These are phyloP conservation scores for Cladosporium sp. DNA, from an alignment of 2,329 filamentous ascomycete genomes.

Conservation along the genomic window DNA sequence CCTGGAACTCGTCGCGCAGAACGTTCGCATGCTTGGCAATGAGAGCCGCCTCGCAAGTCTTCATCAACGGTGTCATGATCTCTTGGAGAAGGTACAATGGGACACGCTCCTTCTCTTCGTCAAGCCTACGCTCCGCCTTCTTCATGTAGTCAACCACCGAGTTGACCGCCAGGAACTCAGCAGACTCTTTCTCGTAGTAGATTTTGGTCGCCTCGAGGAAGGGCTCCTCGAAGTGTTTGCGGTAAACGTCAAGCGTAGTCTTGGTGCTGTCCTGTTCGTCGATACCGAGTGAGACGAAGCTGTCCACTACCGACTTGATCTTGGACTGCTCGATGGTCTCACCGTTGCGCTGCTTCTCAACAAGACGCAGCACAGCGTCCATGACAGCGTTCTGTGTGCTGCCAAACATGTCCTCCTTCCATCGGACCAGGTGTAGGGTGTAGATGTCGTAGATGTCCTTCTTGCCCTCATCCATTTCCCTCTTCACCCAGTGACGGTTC, in stretches of 20 bases:
- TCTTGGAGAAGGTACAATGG: conserved; percentile 87
- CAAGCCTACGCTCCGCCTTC: conserved; percentile 84
- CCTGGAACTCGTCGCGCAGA: conserved; percentile 93
- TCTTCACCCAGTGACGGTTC: conserved; percentile 97
- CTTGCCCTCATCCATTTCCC: conserved; percentile 98
- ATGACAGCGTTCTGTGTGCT: conserved; percentile 84
- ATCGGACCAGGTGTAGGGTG: conserved; percentile 90
- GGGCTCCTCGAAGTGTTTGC: conserved; percentile 84
- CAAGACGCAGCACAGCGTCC: conserved; percentile 87
- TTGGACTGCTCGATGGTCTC: conserved; percentile 97
- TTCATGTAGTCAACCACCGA: conserved; percentile 99
- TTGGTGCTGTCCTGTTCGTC: conserved; percentile 92
- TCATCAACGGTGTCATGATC: conserved; percentile 78
- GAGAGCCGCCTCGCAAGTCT: conserved; percentile 80
- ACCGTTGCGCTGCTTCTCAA: conserved; percentile 94
- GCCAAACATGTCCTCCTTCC: conserved; percentile 87
- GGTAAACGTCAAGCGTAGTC: conserved; percentile 92
- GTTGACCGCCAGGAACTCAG: conserved; percentile 92
- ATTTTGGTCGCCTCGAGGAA: conserved; percentile 79
- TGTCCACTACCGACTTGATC: conserved; percentile 96
- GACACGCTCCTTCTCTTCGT: conserved; percentile 92
- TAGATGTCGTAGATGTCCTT: conserved; percentile 98
- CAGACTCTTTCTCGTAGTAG: conserved; percentile 90
- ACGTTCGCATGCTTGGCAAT: conserved; percentile 82
- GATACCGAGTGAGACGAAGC: conserved; percentile 86